Conservation (phyloP, 2,329 filamentous ascomycete genomes). For the Apiospora phragmitis region DNA sequence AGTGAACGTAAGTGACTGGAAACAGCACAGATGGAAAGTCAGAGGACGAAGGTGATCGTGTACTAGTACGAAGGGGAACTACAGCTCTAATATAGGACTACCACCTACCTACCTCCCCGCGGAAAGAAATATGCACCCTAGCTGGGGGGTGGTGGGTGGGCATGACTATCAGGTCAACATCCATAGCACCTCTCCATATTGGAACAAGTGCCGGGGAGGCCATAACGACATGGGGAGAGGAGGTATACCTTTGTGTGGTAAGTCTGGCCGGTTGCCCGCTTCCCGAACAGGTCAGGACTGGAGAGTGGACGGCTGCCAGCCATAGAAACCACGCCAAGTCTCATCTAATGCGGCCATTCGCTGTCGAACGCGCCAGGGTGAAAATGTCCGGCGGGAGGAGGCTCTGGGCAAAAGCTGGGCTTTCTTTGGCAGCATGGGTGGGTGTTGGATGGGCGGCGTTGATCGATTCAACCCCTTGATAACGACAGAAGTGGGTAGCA, state of each 20-base stretch:
- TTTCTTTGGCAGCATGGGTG: not conserved
- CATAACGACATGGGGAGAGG: not conserved
- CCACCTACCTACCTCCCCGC: not conserved
- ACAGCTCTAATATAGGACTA: constrained; percentile 1
- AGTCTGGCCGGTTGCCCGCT: constrained; percentile 4
- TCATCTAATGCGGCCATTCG: not conserved
- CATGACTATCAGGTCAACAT: not conserved
- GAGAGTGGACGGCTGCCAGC: constrained; percentile 1
- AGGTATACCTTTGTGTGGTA: not conserved
- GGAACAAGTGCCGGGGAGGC: constrained; percentile 7
- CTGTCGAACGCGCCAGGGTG: constrained; percentile 2
- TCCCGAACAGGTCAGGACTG: not conserved
- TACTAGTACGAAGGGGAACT: constrained; percentile 6
- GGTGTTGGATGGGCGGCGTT: not conserved
- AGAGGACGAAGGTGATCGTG: not conserved
- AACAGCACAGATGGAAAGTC: constrained; percentile 8
- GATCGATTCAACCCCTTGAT: constrained; percentile 4
- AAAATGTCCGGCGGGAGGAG: constrained; percentile 3
- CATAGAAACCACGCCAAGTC: not conserved
- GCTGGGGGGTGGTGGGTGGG: not conserved
- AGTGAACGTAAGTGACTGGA: constrained; percentile 11
- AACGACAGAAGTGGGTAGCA: constrained; percentile 6
- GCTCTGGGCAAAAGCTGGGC: not conserved
- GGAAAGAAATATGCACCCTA: not conserved
- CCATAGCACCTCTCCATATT: constrained; percentile 5